Percentiles rank a stretch among this genome's conserved stretches.
phyloP scores from a whole-genome alignment of 768 basidiomycete genomes.

The Suillus americanus region DNA sequence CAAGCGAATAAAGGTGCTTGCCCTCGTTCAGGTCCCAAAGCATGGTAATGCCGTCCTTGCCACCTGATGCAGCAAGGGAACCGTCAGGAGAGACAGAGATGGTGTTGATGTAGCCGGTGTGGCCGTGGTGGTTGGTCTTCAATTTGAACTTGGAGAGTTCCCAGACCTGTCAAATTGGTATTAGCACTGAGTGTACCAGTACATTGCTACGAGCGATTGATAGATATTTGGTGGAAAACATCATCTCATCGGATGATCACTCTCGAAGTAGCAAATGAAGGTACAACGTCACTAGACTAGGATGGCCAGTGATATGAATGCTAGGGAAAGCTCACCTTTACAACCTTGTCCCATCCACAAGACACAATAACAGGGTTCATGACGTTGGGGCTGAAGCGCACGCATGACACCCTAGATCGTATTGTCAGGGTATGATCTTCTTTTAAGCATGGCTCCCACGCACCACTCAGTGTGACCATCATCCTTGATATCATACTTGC shows the following conservation, averaged over 20 bases:
- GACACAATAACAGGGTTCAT: conserved; percentile 98
- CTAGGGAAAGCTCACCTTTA: conserved; percentile 71
- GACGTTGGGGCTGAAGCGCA: conserved; percentile 98
- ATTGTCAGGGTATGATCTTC: conserved; percentile 5
- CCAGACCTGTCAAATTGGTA: conserved; percentile 73
- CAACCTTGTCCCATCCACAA: conserved; percentile 99
- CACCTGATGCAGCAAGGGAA: conserved; percentile 97
- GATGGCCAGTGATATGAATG: conserved; percentile 2
- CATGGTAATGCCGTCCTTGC: conserved; percentile 99
- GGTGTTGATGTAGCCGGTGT: conserved; percentile 99
- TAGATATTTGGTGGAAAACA: conserved; percentile 78
- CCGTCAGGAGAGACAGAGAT: conserved; percentile 98
- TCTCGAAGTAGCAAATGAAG: conserved; percentile 93
- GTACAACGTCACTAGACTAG: conserved; percentile 26
- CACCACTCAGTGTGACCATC: conserved; percentile 97
- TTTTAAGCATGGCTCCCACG: conserved; percentile 7
- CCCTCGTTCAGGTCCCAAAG: conserved; percentile 99
- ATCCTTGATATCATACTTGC: conserved; percentile 99
- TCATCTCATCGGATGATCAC: conserved; percentile 68
- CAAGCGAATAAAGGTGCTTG: conserved; percentile 99
- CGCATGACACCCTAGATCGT: conserved; percentile 87
- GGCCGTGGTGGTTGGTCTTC: conserved; percentile 99
- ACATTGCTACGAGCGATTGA: conserved; percentile 39
- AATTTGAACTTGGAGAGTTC: conserved; percentile 99
- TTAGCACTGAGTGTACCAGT: conserved; percentile 6